phyloP scores from a whole-genome alignment of 495 filamentous ascomycete species.

The Hyaloscypha hepaticicola region DNA sequence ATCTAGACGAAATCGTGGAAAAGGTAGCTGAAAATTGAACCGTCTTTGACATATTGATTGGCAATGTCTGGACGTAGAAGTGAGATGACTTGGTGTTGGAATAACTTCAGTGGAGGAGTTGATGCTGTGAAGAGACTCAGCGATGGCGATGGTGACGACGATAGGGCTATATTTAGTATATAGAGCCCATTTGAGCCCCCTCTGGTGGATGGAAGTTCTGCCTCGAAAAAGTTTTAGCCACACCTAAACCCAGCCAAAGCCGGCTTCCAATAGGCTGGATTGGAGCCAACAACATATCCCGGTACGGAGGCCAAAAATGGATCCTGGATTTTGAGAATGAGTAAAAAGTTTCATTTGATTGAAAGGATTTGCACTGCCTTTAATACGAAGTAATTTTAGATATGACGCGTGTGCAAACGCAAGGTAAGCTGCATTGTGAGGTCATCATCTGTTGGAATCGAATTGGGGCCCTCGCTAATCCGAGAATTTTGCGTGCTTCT shows the following conservation, averaged over 20 bases:
- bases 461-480: slow-evolving; percentile 21
- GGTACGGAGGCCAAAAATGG: background rate
- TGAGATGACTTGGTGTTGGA: slow-evolving; percentile 25
- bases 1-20: slow-evolving; percentile 22
- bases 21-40: slow-evolving; percentile 19
- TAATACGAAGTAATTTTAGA: slow-evolving; percentile 11
- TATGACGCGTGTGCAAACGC: slow-evolving; percentile 16
- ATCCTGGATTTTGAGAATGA: too few species aligned
- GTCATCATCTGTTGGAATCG: slow-evolving; percentile 20
- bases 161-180: slow-evolving; percentile 22
- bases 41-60: slow-evolving; percentile 23
- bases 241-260: slow-evolving; percentile 3
- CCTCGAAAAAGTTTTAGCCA: background rate
- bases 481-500: too few species aligned
- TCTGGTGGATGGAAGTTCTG: slow-evolving; percentile 6
- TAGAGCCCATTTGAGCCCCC: slow-evolving; percentile 14
- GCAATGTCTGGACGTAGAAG: slow-evolving; percentile 18
- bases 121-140: slow-evolving; percentile 22
- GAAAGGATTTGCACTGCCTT: too few species aligned
- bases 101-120: slow-evolving; percentile 24
- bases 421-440: slow-evolving; percentile 16
- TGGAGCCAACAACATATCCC: background rate
- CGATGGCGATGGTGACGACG: slow-evolving; percentile 18
- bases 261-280: slow-evolving; percentile 10
- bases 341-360: too few species aligned